phyloP scores from a whole-genome alignment of 192 early-diverging fungal species.

The Entophlyctis helioformis region DNA sequence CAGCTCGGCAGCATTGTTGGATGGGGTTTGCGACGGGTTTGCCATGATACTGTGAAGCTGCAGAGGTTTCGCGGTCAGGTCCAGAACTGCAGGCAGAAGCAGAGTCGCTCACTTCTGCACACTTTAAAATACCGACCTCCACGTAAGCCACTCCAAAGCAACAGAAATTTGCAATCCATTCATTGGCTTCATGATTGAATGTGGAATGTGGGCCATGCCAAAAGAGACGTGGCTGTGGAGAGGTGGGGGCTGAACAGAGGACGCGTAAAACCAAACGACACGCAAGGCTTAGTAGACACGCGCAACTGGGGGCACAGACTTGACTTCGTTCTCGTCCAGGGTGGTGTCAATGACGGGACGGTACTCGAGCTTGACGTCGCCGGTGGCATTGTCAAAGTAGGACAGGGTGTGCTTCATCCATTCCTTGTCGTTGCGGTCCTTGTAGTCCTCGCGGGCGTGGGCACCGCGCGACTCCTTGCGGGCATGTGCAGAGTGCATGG shows the following conservation, averaged over 20 bases:
- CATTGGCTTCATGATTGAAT: too few species aligned
- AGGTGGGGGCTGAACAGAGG: not conserved
- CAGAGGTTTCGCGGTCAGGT: too few species aligned
- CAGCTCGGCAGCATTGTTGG: too few species aligned
- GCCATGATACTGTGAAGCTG: too few species aligned
- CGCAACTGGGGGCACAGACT: slow-evolving; percentile 76
- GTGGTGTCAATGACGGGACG: slow-evolving; percentile 68
- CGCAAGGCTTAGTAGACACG: slow-evolving; percentile 90
- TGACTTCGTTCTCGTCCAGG: slow-evolving; percentile 87
- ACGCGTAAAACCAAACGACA: slow-evolving; percentile 1
- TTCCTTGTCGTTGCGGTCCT: slow-evolving; percentile 75
- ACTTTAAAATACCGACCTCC: too few species aligned
- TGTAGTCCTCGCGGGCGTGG: slow-evolving; percentile 93
- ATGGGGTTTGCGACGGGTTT: too few species aligned
- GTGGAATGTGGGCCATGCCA: not conserved
- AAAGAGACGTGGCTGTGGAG: not conserved
- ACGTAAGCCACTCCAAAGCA: too few species aligned
- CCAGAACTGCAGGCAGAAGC: too few species aligned
- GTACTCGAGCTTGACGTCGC: slow-evolving; percentile 68
- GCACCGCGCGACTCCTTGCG: slow-evolving; percentile 98
- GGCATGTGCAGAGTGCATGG: slow-evolving; percentile 66
- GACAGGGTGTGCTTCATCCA: slow-evolving; percentile 99
- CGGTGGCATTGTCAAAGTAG: slow-evolving; percentile 72
- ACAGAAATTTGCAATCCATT: too few species aligned
- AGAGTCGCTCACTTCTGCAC: too few species aligned